Evolutionary conservation across 2,329 filamentous ascomycete species (phyloP), one percentile per base, ranked within the genome.

Genomic region (Lachnum nothofagi): DNA sequence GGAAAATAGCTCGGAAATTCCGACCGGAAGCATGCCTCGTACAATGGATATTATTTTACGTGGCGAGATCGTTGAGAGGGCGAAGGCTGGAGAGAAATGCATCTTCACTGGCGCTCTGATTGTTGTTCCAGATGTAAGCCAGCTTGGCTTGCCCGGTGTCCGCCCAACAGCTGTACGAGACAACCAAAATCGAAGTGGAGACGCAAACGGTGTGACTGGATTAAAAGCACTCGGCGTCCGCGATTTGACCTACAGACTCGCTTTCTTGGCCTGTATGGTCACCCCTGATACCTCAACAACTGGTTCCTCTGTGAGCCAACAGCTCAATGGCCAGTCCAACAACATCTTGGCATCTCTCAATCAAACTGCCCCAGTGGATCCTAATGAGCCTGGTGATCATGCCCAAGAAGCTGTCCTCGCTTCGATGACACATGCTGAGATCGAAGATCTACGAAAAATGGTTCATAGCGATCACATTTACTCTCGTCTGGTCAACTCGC

Each of bases 1-100:
- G 70, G 93, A 98, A 69, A 98, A 97, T 72, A 95, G 90, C 59
- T 91, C 91, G 3, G 93, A 98, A 67, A 98, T 98, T 31, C 93
- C 93, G 0, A 98, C 93, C 0, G 93, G 93, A 46, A 96, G 91
- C 71, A 98, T 98, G 93, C 93, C 93, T 20, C 81, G 93, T 51
- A 98, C 93, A 2, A 93, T 98, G 81, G 93, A 98, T 63, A 86
- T 98, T 35, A 96, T 98, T 58, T 71, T 98, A 27, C 85, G 93
- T 52, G 93, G 93, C 63, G 93, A 98, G 67, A 96, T 98, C 73
- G 93, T 98, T 22, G 93, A 98, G 63, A 83, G 93, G 44, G 91
- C 91, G 44, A 97, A 97, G 73, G 93, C 93, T 42, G 93, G 93
- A 56, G 93, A 98, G 70, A 96, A 95, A 70, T 98, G 93, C 68